These are phyloP conservation scores for Thielaviopsis euricoi DNA, from an alignment of 2,329 filamentous ascomycete species.

Conservation along the genomic window DNA sequence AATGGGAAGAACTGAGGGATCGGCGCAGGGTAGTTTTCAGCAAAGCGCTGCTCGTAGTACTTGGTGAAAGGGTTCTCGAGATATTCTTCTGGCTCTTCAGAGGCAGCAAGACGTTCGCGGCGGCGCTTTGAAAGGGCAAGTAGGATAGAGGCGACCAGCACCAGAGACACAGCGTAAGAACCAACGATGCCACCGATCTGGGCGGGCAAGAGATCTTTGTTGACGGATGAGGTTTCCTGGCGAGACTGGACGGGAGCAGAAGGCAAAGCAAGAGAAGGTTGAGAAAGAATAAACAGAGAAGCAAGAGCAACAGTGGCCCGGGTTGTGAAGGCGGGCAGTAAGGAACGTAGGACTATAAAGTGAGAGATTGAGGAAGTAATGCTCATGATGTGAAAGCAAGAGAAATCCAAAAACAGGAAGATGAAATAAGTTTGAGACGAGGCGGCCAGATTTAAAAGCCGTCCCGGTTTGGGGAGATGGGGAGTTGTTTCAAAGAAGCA, in stretches of 20 bases:
- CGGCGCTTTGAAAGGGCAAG: constrained; percentile 42
- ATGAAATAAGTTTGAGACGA: background rate
- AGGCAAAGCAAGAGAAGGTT: constrained; percentile 12
- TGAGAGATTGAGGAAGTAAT: constrained; percentile 16
- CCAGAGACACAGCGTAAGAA: constrained; percentile 63
- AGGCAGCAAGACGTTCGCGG: constrained; percentile 31
- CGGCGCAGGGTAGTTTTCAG: background rate
- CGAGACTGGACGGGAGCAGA: constrained; percentile 29
- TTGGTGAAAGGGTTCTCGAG: constrained; percentile 30
- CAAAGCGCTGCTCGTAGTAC: constrained; percentile 1
- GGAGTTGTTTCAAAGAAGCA: background rate
- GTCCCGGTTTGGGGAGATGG: background rate
- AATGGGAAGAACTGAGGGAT: constrained; percentile 9
- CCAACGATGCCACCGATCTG: constrained; percentile 74
- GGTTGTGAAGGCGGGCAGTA: background rate
- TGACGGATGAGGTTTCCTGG: constrained; percentile 26
- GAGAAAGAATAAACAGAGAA: constrained; percentile 11
- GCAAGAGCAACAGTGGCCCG: background rate
- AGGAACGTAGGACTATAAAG: constrained; percentile 16
- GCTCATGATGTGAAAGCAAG: constrained; percentile 8
- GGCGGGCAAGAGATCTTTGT: constrained; percentile 40
- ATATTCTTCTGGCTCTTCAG: constrained; percentile 23
- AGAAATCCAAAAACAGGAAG: constrained; percentile 1
- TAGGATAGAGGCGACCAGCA: constrained; percentile 53
- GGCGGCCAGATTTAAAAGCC: constrained; percentile 9